Evolutionary conservation across 495 filamentous ascomycete species (phyloP).

Genomic region (Penicillium subrubescens): DNA sequence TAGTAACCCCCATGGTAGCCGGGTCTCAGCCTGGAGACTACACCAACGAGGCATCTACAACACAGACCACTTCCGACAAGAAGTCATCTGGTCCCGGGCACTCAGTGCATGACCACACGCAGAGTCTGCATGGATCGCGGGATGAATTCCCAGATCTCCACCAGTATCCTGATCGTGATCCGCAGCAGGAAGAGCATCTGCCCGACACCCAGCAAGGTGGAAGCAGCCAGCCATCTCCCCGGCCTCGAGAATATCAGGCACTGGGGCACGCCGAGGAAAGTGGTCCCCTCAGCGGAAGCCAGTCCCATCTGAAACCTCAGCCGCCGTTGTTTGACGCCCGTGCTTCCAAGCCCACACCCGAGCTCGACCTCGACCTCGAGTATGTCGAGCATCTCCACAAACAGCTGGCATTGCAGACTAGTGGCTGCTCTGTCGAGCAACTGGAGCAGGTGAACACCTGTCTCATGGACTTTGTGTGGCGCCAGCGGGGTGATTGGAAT

Average conservation of each 20-base stretch:
- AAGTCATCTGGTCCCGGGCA: conserved; percentile 59
- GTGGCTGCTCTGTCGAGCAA: conserved; percentile 87
- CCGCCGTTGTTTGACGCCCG: conserved; percentile 50
- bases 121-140: conserved; percentile 45
- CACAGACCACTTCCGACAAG: conserved; percentile 74
- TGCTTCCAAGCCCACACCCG: conserved; percentile 32
- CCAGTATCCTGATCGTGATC: conserved; percentile 43
- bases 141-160: conserved; percentile 27
- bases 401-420: conserved; percentile 62
- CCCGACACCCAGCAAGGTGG: conserved; percentile 48
- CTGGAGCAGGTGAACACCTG: conserved; percentile 90
- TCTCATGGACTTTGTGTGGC: conserved; percentile 89
- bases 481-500: conserved; percentile 74
- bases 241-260: conserved; percentile 22
- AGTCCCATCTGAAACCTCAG: conserved; percentile 45
- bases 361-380: conserved; percentile 58
- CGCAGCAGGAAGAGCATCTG: conserved; percentile 48
- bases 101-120: conserved; percentile 57
- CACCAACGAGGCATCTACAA: conserved; percentile 82
- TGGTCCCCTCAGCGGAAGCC: conserved; percentile 37
- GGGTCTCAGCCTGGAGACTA: conserved; percentile 77
- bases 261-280: conserved; percentile 30
- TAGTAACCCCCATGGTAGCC: conserved; percentile 71
- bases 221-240: conserved; percentile 44
- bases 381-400: conserved; percentile 58